Evolutionary conservation across 2,329 filamentous ascomycete species (phyloP).

Genomic region (Pestalotiopsis fici): DNA sequence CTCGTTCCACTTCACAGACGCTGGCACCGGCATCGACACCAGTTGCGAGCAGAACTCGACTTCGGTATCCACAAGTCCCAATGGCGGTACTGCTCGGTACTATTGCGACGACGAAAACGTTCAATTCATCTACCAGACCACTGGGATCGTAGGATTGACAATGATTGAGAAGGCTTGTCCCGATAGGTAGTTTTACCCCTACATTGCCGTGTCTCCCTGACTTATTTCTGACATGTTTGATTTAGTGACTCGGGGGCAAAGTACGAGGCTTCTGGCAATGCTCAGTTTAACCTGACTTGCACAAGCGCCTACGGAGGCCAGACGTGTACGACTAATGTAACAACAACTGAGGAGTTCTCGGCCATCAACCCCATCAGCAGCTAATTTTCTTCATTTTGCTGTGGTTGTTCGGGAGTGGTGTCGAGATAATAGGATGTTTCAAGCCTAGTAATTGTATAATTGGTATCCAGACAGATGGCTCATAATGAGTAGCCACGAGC

Average conservation of each 20-base stretch:
- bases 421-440: neutral
- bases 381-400: neutral
- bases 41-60: conserved; percentile 25
- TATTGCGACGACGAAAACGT: conserved; percentile 25
- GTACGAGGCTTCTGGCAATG: conserved; percentile 21
- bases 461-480: neutral
- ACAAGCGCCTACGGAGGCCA: neutral
- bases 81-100: conserved; percentile 21
- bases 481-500: neutral
- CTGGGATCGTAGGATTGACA: conserved; percentile 23
- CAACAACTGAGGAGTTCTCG: conserved; percentile 9
- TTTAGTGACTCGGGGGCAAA: neutral
- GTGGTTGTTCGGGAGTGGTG: neutral
- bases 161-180: conserved; percentile 27
- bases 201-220: neutral
- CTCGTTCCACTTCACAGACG: conserved; percentile 25
- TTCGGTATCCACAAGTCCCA: conserved; percentile 18
- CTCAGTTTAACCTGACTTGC: conserved; percentile 9
- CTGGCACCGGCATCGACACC: conserved; percentile 26
- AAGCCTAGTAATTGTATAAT: neutral
- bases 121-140: conserved; percentile 29
- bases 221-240: neutral
- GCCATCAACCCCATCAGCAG: conserved; percentile 1
- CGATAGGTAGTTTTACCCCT: conserved; percentile 20
- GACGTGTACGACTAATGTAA: neutral